Evolutionary conservation across 495 filamentous ascomycete species (phyloP).

Genomic region (Neurospora intermedia): DNA sequence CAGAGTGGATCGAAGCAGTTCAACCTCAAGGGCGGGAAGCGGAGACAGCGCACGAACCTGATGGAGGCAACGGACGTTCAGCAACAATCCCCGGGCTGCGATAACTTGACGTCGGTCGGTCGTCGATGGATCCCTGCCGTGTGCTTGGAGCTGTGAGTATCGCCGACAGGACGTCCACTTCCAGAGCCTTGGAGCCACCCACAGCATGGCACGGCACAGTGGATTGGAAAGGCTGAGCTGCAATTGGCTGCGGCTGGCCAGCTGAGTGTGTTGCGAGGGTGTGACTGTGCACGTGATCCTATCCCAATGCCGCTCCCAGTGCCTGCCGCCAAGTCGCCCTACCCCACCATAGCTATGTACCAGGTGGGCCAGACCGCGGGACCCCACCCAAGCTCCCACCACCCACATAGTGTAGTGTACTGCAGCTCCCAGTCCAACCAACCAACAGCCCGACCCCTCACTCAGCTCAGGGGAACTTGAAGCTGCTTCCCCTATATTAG

Average conservation of each 20-base stretch:
- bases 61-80: conserved; percentile 6
- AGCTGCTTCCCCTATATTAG: too few species aligned
- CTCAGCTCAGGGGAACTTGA: too few species aligned
- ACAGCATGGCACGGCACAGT: not conserved
- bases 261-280: not conserved
- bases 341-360: too few species aligned
- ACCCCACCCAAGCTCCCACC: too few species aligned
- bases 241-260: not conserved
- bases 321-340: too few species aligned
- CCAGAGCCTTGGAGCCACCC: not conserved
- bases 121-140: conserved; percentile 14
- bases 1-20: not conserved
- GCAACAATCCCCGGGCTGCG: conserved; percentile 4
- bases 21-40: not conserved
- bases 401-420: too few species aligned
- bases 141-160: not conserved
- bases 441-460: too few species aligned
- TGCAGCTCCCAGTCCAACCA: too few species aligned
- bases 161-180: not conserved
- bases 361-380: too few species aligned
- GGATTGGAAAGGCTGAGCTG: not conserved
- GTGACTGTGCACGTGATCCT: not conserved
- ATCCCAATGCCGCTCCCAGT: too few species aligned
- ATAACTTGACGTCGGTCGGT: conserved; percentile 22
- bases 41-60: conserved; percentile 7